Evolutionary conservation across 2,329 filamentous ascomycete genomes (phyloP).

Genomic region (Biscogniauxia mediterranea): DNA sequence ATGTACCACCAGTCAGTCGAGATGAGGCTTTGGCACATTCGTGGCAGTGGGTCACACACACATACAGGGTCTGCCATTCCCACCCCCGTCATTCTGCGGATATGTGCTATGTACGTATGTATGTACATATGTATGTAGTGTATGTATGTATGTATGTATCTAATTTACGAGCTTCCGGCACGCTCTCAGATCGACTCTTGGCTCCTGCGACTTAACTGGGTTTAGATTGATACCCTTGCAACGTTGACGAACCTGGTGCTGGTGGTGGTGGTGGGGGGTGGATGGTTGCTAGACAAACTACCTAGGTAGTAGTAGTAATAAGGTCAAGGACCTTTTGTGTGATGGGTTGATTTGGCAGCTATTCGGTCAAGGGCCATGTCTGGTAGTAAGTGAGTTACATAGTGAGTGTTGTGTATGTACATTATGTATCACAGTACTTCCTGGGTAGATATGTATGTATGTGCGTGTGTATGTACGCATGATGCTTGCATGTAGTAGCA

Average conservation of each 20-base stretch:
- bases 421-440: background rate
- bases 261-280: background rate
- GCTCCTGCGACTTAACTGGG: slow-evolving; percentile 18
- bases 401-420: background rate
- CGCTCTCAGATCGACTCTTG: slow-evolving; percentile 26
- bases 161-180: slow-evolving; percentile 26
- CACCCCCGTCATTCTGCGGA: slow-evolving; percentile 25
- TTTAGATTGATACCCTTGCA: slow-evolving; percentile 27
- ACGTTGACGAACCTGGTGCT: slow-evolving; percentile 11
- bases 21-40: slow-evolving; percentile 34
- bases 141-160: slow-evolving; percentile 12
- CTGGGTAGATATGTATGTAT: background rate
- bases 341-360: slow-evolving; percentile 16
- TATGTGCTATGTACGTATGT: slow-evolving; percentile 13
- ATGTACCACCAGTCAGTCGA: slow-evolving; percentile 34
- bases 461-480: background rate
- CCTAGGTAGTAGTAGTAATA: slow-evolving; percentile 5
- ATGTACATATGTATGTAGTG: slow-evolving; percentile 8
- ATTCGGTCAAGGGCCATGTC: background rate
- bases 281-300: slow-evolving; percentile 20
- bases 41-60: slow-evolving; percentile 26
- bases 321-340: slow-evolving; percentile 20
- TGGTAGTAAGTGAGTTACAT: slow-evolving; percentile 17
- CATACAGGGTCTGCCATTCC: slow-evolving; percentile 12
- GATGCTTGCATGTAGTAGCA: background rate